Base-by-base conservation (phyloP, 2,329 filamentous ascomycete genomes). In the Verticillium albo-atrum region DNA sequence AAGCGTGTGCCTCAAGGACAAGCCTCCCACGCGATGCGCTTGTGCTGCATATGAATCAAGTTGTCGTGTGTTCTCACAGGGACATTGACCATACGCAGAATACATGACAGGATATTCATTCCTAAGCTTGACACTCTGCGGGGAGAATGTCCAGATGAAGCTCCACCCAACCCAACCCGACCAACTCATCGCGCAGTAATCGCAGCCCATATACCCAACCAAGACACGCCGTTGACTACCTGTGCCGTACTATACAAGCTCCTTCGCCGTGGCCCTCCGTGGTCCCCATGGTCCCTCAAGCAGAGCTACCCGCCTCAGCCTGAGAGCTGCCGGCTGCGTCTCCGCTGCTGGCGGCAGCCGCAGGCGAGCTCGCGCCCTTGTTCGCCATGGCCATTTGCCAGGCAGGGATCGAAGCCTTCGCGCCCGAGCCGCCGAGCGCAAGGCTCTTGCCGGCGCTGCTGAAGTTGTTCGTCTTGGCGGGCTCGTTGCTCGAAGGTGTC, bases 381-480 rank as follows among this genome's bases (percentile, higher is more conserved):
- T 82, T 86, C 32, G 85, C 79, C 70, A 87, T 86, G 54, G 89
- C 88, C 81, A 91, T 83, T 75, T 93, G 90, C 90, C 90, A 93
- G 4, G 89, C 85, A 4, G 90, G 90, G 65, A 93, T 93, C 12
- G 89, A 86, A 12, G 89, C 89, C 74, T 83, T 87, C 34, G 75
- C 76, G 15, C 73, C 68, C 37, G 82, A 76, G 59, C 81, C 77
- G 61, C 81, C 34, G 65, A 71, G 53, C 4, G 27, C 23, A n/a
- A 58, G 30, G 26, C 50, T 42, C 55, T 51, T 51, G n/a, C 63
- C 63, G 58, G 63, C 68, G 12, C 65, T 61, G 42, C 42, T 50
- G n/a, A 50, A 50, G 42, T 50, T 17, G 71, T 71, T 65, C 63
- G 71, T 62, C 66, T 68, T 52, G 59, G 61, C 47, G 64, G 63